phyloP scores from a whole-genome alignment of 2,329 filamentous ascomycete species.

The Escovopsis sp. region DNA sequence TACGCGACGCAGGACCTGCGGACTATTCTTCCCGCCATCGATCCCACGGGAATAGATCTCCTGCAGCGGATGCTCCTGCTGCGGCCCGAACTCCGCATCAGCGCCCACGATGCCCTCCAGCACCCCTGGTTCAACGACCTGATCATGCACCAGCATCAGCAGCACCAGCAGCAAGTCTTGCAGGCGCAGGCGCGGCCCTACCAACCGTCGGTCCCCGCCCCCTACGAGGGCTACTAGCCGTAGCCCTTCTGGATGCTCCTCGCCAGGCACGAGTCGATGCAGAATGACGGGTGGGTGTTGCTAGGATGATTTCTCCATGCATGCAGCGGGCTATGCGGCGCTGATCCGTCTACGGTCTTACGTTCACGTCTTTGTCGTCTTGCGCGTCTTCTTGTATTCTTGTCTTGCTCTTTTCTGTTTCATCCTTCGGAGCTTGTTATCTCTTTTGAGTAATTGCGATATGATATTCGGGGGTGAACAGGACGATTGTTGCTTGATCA shows the following conservation, averaged over 20 bases:
- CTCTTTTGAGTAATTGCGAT: not conserved
- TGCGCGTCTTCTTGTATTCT: no score
- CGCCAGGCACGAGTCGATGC: not conserved
- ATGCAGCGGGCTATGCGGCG: no score
- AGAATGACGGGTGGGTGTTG: not conserved
- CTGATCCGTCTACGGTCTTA: no score
- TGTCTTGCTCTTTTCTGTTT: no score
- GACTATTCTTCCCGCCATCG: constrained; percentile 78
- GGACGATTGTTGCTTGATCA: not conserved
- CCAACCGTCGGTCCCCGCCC: constrained; percentile 24
- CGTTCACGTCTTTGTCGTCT: no score
- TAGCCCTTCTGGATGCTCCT: not conserved
- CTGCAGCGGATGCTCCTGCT: constrained; percentile 85
- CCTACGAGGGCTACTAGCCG: constrained; percentile 22
- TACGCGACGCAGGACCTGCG: constrained; percentile 86
- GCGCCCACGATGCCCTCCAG: constrained; percentile 69
- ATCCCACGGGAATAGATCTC: constrained; percentile 73
- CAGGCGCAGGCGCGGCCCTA: constrained; percentile 28
- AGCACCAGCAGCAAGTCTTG: constrained; percentile 22
- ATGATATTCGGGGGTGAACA: not conserved
- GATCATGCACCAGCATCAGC: constrained; percentile 39
- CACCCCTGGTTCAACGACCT: constrained; percentile 88
- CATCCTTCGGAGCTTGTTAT: no score
- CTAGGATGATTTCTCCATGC: no score
- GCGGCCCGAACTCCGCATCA: constrained; percentile 80